Percentiles rank a stretch among this genome's conserved stretches.
phyloP scores from a whole-genome alignment of 257 asterid genomes.

The Solanum sparsipilum region DNA sequence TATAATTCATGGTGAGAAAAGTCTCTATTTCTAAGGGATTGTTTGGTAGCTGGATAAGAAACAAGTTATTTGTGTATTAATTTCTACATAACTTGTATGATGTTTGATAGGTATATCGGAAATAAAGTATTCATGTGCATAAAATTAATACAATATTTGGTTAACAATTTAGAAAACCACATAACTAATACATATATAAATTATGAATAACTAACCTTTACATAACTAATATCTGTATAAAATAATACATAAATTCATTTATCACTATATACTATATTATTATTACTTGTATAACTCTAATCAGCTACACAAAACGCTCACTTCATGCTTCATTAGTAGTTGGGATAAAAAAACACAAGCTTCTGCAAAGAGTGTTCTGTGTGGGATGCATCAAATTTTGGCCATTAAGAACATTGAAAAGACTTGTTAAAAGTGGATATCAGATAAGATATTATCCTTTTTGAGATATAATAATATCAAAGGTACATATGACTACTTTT shows the following conservation, averaged over 20 bases:
- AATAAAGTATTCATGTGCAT: neutral
- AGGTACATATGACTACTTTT: neutral
- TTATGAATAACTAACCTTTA: too few species aligned
- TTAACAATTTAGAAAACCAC: rapidly evolving
- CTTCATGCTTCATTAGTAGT: neutral
- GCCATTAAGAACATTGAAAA: neutral
- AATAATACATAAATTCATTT: too few species aligned
- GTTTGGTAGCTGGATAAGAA: too few species aligned
- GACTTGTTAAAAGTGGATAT: neutral
- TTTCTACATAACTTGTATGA: neutral
- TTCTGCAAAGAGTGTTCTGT: neutral
- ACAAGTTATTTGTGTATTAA: too few species aligned
- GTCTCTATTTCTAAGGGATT: too few species aligned
- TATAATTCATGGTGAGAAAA: neutral
- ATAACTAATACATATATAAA: too few species aligned
- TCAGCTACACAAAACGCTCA: too few species aligned
- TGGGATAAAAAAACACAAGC: neutral
- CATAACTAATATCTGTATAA: too few species aligned
- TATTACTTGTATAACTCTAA: neutral
- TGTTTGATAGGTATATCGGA: too few species aligned
- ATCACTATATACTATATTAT: too few species aligned
- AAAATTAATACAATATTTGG: too few species aligned
- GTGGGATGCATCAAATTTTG: neutral
- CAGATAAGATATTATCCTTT: neutral
- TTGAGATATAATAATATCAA: neutral